phyloP scores from a whole-genome alignment of 2,329 filamentous ascomycete genomes.

The Pestalotiopsis sp. region DNA sequence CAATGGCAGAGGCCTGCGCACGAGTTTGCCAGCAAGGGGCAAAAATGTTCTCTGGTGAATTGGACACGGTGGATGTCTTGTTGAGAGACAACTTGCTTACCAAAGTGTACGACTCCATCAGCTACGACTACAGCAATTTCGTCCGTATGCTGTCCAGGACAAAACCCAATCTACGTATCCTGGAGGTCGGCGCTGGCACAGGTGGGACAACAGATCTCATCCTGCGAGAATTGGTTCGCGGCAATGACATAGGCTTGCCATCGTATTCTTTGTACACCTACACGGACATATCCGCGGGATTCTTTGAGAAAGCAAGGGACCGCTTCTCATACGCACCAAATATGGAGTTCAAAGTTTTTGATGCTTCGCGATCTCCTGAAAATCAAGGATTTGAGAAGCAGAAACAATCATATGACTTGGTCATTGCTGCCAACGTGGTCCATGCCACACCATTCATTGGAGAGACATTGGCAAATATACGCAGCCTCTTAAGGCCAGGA shows the following conservation, averaged over 20 bases:
- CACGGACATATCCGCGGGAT: constrained; percentile 22
- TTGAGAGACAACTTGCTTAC: not conserved
- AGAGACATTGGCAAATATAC: not conserved
- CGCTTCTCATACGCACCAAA: constrained; percentile 15
- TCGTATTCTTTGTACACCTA: constrained; percentile 4
- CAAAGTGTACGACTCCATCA: not conserved
- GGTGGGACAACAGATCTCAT: not conserved
- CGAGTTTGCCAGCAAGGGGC: not conserved
- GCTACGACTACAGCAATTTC: not conserved
- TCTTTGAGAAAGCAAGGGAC: constrained; percentile 18
- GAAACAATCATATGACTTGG: not conserved
- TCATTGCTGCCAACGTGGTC: not conserved
- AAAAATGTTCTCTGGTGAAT: not conserved
- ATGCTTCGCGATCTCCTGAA: constrained; percentile 4
- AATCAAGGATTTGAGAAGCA: not conserved
- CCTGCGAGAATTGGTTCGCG: not conserved
- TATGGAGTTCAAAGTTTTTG: not conserved
- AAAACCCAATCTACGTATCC: constrained; percentile 4
- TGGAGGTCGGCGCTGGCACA: constrained; percentile 3
- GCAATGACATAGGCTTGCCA: not conserved
- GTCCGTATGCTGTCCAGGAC: not conserved
- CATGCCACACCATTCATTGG: not conserved
- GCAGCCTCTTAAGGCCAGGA: not conserved
- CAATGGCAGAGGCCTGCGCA: not conserved
- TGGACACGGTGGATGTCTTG: not conserved